Evolutionary conservation across 495 filamentous ascomycete genomes (phyloP), one percentile per base, ranked within the genome.

Genomic region (Penicilliopsis zonata): DNA sequence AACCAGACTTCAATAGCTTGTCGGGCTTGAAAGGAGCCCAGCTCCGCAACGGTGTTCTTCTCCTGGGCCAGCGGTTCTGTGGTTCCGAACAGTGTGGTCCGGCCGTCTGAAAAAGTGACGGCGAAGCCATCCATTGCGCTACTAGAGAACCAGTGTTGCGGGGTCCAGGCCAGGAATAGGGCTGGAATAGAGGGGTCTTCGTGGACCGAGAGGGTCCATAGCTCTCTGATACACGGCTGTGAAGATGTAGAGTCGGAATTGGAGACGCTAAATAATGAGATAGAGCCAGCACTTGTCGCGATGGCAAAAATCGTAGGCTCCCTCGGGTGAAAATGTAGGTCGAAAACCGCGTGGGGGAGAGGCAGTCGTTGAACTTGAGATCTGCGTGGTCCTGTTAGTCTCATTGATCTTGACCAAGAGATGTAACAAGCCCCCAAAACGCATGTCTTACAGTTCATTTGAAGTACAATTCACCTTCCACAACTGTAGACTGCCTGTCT

Each of bases 281-380:
- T 53, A 7, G 63, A 61, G 2, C 80, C 86, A 4, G 74, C 77
- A 37, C 83, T 90, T 7, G 74, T 77, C 7, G 84, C 82, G 18
- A 78, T 72, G 6, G 72, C 83, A 18, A 90, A 62, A 9, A 72
- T 47, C 17, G 57, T 55, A 9, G 58, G 55, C n/a, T 58, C 43
- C 24, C 57, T 49, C 5, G 74, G 76, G 37, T 76, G 74, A 53
- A 94, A 95, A 36, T 83, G 80, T 14, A 94, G 67, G 49, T 96
- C 88, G 26, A 96, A 73, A 14, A 95, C 65, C 13, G 84, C 86
- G 41, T 72, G 79, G 24, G 68, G 68, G 20, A 76, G 67, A 2
- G 63, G 49, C 17, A 78, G 32, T 1, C 65, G 72, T 42, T 57
- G 49, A 18, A 58, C 42, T 34, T 50, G 48, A 6, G 50, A 44